phyloP scores from a whole-genome alignment of 495 filamentous ascomycete species.

The Clohesyomyces aquaticus region DNA sequence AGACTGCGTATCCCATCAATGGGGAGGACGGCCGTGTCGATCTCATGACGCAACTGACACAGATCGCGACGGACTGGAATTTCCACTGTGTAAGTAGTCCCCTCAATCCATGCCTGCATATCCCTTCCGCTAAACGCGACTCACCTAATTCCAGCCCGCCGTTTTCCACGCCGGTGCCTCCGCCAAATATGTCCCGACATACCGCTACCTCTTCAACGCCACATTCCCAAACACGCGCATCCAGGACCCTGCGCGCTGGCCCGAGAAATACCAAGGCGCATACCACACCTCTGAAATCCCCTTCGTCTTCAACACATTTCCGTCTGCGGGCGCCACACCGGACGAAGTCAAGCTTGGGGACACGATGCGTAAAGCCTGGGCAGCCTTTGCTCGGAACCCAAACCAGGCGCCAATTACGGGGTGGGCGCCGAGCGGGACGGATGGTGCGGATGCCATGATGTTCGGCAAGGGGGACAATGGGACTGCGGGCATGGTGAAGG shows the following conservation, averaged over 20 bases:
- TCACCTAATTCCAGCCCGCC: slow-evolving; percentile 11
- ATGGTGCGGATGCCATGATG: slow-evolving; percentile 12
- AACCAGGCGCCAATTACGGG: background rate
- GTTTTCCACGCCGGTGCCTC: slow-evolving; percentile 9
- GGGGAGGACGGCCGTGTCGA: slow-evolving; percentile 8
- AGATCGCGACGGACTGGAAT: slow-evolving; percentile 21
- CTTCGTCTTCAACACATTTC: slow-evolving; percentile 21
- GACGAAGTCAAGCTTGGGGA: background rate
- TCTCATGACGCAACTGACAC: slow-evolving; percentile 4
- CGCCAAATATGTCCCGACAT: slow-evolving; percentile 9
- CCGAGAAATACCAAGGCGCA: slow-evolving; percentile 16
- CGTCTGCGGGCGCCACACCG: background rate
- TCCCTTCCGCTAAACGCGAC: background rate
- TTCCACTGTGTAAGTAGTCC: slow-evolving; percentile 28
- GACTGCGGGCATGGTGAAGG: slow-evolving; percentile 4
- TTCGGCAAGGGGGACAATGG: slow-evolving; percentile 15
- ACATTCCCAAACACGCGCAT: slow-evolving; percentile 21
- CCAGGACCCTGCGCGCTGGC: slow-evolving; percentile 1
- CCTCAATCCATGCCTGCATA: slow-evolving; percentile 5
- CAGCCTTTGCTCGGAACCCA: slow-evolving; percentile 20
- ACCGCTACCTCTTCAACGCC: slow-evolving; percentile 33
- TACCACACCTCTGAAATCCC: slow-evolving; percentile 34
- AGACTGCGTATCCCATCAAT: slow-evolving; percentile 8
- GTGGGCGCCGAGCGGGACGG: slow-evolving; percentile 4
- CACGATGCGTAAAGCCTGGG: slow-evolving; percentile 25